Conservation (phyloP, 306 rosid species). For the Lathyrus sativus region DNA sequence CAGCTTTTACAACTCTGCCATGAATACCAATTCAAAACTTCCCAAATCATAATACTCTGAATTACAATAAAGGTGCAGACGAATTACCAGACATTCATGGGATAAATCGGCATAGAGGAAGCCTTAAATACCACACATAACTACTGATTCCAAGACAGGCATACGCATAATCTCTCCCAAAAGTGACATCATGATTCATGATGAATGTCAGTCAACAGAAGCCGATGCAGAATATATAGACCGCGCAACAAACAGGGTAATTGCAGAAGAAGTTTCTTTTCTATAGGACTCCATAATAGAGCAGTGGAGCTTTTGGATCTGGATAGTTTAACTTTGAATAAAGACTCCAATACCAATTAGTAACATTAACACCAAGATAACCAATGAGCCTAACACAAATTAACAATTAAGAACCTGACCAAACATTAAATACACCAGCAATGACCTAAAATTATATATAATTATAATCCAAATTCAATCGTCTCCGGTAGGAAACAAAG, state of each 20-base stretch:
- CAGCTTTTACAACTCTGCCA: conserved; percentile 44
- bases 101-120: conserved; percentile 38
- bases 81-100: conserved; percentile 26
- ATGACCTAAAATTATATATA: conserved; percentile 25
- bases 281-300: conserved; percentile 25
- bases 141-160: conserved; percentile 28
- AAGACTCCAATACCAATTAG: conserved; percentile 48
- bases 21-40: conserved; percentile 42
- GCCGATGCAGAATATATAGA: conserved; percentile 44
- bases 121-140: conserved; percentile 28
- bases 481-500: conserved; percentile 89
- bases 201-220: conserved; percentile 51
- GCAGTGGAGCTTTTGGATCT: conserved; percentile 42
- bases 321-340: conserved; percentile 35
- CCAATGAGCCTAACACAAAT: conserved; percentile 39
- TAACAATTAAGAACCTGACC: conserved; percentile 44
- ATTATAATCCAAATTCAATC: conserved; percentile 56
- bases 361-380: conserved; percentile 33
- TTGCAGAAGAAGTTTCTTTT: conserved; percentile 40
- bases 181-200: conserved; percentile 56
- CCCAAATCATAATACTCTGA: conserved; percentile 34
- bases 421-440: conserved; percentile 46
- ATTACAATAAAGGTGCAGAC: conserved; percentile 36
- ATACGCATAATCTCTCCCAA: conserved; percentile 34
- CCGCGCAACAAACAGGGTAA: conserved; percentile 40